Percentiles rank a stretch among this genome's conserved stretches.
Conservation (phyloP, 1,284 basidiomycete genomes). For the Grifola frondosa region DNA sequence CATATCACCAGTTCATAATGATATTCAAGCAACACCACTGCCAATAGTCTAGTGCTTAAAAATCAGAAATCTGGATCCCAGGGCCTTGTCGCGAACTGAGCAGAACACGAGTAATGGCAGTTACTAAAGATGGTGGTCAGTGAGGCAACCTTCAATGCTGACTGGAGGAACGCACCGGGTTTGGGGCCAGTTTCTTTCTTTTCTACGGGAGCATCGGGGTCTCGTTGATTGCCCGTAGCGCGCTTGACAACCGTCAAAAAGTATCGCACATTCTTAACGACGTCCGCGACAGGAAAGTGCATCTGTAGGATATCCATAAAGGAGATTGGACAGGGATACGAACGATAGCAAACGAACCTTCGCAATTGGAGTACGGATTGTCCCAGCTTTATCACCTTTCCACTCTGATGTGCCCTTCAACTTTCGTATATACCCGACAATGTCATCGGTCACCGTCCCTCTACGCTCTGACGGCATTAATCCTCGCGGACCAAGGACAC, state of each 20-base stretch:
- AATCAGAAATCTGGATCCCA: constrained; percentile 71
- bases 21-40: background rate
- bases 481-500: constrained; percentile 90
- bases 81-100: constrained; percentile 87
- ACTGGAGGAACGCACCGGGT: constrained; percentile 34
- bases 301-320: constrained; percentile 43
- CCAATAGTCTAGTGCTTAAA: too few species aligned
- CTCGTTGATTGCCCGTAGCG: constrained; percentile 65
- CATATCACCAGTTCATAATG: background rate
- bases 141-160: background rate
- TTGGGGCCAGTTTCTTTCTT: constrained; percentile 37
- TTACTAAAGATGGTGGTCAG: constrained; percentile 45
- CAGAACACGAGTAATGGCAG: constrained; percentile 71
- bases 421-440: constrained; percentile 77
- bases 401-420: constrained; percentile 87
- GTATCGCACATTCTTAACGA: constrained; percentile 77
- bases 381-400: constrained; percentile 88
- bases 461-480: constrained; percentile 94
- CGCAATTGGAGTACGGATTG: constrained; percentile 79
- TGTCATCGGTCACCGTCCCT: constrained; percentile 90
- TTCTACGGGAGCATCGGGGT: constrained; percentile 30
- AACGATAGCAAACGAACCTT: constrained; percentile 42
- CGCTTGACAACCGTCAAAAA: constrained; percentile 79
- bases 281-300: constrained; percentile 72
- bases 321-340: background rate